phyloP scores from a whole-genome alignment of 768 basidiomycete genomes.

The Imleria badia region DNA sequence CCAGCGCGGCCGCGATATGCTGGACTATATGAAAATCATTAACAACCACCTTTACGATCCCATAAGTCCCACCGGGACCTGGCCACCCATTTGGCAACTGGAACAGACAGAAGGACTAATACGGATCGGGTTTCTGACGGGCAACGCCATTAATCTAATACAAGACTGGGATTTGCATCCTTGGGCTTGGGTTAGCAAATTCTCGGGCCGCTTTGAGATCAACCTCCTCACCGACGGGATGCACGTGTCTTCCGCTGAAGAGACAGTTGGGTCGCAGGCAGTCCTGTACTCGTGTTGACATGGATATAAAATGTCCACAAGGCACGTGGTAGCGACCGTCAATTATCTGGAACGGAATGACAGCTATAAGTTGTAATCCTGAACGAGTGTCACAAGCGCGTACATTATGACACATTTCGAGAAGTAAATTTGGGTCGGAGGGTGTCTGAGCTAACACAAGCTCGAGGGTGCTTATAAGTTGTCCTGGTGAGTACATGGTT shows the following conservation, averaged over 20 bases:
- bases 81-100: slow-evolving; percentile 30
- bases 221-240: slow-evolving; percentile 46
- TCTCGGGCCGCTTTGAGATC: background rate
- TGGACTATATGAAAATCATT: background rate
- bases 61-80: slow-evolving; percentile 17
- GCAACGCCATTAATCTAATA: slow-evolving; percentile 63
- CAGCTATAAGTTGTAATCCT: background rate
- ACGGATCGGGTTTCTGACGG: slow-evolving; percentile 69
- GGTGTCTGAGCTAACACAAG: slow-evolving; percentile 13
- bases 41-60: slow-evolving; percentile 11
- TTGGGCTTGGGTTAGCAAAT: slow-evolving; percentile 26
- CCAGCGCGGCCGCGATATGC: slow-evolving; percentile 24
- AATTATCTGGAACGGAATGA: slow-evolving; percentile 50
- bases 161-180: slow-evolving; percentile 59
- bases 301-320: slow-evolving; percentile 71
- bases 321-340: slow-evolving; percentile 71
- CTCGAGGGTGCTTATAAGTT: slow-evolving; percentile 19
- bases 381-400: slow-evolving; percentile 27
- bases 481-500: slow-evolving; percentile 14
- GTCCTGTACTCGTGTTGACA: slow-evolving; percentile 69
- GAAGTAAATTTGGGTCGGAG: slow-evolving; percentile 17
- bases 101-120: slow-evolving; percentile 53
- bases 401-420: slow-evolving; percentile 73
- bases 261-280: slow-evolving; percentile 63
- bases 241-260: slow-evolving; percentile 66